Conservation (phyloP, 352 stramenopile genomes). For the Globisporangium canariense region DNA sequence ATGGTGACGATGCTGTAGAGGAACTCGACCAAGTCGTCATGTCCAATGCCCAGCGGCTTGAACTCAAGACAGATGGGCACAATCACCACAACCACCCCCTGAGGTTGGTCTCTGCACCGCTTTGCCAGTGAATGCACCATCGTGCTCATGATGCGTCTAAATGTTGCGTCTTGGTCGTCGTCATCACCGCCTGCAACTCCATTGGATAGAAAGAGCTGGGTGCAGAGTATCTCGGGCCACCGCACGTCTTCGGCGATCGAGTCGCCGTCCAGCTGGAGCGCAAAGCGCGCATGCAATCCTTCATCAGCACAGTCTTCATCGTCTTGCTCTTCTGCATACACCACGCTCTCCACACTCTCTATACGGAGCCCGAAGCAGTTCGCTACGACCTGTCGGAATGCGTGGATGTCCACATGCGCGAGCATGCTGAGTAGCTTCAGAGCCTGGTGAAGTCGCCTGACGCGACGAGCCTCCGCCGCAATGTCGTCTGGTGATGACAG, state of each 20-base stretch:
- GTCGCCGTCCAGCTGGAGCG: slow-evolving; percentile 9
- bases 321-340: not conserved
- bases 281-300: not conserved
- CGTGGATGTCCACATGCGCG: slow-evolving; percentile 4
- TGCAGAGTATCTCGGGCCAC: slow-evolving; percentile 2
- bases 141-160: not conserved
- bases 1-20: slow-evolving; percentile 1
- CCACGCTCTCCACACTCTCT: not conserved
- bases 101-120: not conserved
- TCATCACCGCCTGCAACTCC: not conserved
- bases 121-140: not conserved
- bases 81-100: not conserved
- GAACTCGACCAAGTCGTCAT: not conserved
- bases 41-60: not conserved
- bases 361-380: not conserved
- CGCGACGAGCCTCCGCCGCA: not conserved
- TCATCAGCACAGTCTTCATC: not conserved
- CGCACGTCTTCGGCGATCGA: slow-evolving; percentile 8
- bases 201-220: not conserved
- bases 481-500: not conserved
- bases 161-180: not conserved
- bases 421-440: not conserved
- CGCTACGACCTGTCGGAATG: not conserved
- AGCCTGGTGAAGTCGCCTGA: not conserved
- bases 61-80: slow-evolving; percentile 6